phyloP scores from a whole-genome alignment of 176 grass and related monocot genomes.

The Avena eriantha region DNA sequence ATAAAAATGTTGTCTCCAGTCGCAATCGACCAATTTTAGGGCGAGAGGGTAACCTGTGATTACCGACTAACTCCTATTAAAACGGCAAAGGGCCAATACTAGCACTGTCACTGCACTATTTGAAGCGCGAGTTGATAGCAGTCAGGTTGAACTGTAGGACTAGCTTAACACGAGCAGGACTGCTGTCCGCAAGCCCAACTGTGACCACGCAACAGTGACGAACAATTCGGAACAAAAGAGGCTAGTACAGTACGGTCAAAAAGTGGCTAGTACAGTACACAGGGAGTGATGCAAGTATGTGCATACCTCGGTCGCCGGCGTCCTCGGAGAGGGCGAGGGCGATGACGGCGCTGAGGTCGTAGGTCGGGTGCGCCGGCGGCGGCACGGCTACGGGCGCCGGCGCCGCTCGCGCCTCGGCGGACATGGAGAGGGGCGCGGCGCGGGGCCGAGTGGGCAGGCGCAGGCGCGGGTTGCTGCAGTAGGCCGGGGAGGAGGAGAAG shows the following conservation, averaged over 20 bases:
- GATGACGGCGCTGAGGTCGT: slow-evolving; percentile 83
- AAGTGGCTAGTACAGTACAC: too few relatives aligned
- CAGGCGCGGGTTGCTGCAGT: neutral
- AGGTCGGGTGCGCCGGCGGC: slow-evolving; percentile 85
- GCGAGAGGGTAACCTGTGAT: neutral
- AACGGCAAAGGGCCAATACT: neutral
- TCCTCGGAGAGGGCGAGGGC: slow-evolving; percentile 95
- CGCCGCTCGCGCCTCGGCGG: slow-evolving; percentile 22
- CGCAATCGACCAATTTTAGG: neutral
- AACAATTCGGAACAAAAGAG: neutral
- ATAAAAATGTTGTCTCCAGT: neutral
- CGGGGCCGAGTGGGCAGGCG: slow-evolving; percentile 32
- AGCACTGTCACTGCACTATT: neutral
- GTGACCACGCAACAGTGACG: neutral
- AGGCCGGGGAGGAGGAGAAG: slow-evolving; percentile 18
- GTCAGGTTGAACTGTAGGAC: neutral
- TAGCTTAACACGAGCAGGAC: neutral
- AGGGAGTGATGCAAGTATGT: neutral
- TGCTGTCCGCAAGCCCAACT: neutral
- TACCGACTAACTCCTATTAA: neutral
- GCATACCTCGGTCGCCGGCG: slow-evolving; percentile 79
- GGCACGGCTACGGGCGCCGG: slow-evolving; percentile 48
- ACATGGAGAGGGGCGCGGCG: slow-evolving; percentile 21
- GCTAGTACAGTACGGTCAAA: too few relatives aligned
- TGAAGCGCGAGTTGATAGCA: neutral